phyloP scores from a whole-genome alignment of 2,329 filamentous ascomycete species.

The Monosporascus sp. region DNA sequence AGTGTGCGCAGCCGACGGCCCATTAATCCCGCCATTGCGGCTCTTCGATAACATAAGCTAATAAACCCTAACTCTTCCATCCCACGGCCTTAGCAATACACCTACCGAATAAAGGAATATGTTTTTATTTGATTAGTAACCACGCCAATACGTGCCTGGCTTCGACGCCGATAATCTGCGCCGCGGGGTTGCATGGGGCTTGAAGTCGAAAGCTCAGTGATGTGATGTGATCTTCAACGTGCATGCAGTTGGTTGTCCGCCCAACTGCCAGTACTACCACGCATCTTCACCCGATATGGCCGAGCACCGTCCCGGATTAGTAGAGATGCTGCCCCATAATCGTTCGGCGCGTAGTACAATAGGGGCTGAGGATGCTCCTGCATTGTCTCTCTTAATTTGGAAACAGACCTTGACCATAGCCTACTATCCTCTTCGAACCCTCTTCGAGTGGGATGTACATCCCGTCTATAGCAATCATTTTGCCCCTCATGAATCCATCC shows the following conservation, averaged over 20 bases:
- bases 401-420: not conserved
- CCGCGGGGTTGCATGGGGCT: not conserved
- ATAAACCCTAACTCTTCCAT: too few species aligned
- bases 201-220: not conserved
- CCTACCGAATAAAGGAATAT: not conserved
- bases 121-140: not conserved
- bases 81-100: too few species aligned
- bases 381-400: not conserved
- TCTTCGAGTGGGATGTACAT: not conserved
- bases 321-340: too few species aligned
- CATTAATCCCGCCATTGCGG: too few species aligned
- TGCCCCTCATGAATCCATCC: too few species aligned
- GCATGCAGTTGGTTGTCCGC: not conserved
- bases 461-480: too few species aligned
- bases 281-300: too few species aligned
- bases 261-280: too few species aligned
- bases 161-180: not conserved
- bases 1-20: too few species aligned
- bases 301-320: too few species aligned
- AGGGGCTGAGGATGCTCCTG: not conserved
- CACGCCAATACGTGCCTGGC: too few species aligned
- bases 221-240: not conserved
- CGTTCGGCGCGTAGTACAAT: not conserved
- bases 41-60: too few species aligned
- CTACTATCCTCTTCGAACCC: not conserved